A percentile compares a stretch with the other conserved stretches of the same genome.
phyloP scores from a whole-genome alignment of 1,284 basidiomycete species.

The Cutaneotrichosporon sp. region DNA sequence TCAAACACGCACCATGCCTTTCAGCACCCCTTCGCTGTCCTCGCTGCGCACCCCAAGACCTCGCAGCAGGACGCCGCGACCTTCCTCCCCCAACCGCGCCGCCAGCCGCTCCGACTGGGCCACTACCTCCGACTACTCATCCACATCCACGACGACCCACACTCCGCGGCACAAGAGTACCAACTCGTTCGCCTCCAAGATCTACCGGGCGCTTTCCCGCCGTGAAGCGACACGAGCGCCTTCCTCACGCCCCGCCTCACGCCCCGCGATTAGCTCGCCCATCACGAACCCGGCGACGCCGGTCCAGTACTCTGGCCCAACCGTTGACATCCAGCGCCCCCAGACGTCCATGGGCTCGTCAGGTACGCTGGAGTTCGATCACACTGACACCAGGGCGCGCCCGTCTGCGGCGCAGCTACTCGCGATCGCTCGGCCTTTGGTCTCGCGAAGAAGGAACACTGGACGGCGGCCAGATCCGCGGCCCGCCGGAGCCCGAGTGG shows the following conservation, averaged over 20 bases:
- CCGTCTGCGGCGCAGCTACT: background rate
- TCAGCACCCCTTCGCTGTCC: background rate
- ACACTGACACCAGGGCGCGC: background rate
- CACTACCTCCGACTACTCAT: background rate
- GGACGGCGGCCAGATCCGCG: background rate
- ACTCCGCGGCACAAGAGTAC: background rate
- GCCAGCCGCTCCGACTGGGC: background rate
- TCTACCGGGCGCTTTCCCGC: slow-evolving; percentile 15
- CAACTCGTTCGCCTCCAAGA: slow-evolving; percentile 7
- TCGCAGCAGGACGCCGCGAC: background rate
- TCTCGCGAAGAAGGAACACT: background rate
- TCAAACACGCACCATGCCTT: background rate
- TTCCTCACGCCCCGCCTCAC: background rate
- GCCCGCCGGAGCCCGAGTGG: background rate
- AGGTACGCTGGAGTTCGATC: background rate
- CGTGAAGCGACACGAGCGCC: background rate
- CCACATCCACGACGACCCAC: background rate
- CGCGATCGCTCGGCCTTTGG: background rate
- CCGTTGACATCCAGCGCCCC: background rate
- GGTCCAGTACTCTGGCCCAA: background rate
- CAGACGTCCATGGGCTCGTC: background rate
- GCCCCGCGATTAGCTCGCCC: slow-evolving; percentile 7
- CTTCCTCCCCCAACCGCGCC: background rate
- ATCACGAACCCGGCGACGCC: background rate
- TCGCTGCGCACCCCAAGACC: background rate